Percentiles rank a stretch among this genome's conserved stretches.
phyloP scores from a whole-genome alignment of 345 rosid genomes.

The Aquilaria yunnanensis region DNA sequence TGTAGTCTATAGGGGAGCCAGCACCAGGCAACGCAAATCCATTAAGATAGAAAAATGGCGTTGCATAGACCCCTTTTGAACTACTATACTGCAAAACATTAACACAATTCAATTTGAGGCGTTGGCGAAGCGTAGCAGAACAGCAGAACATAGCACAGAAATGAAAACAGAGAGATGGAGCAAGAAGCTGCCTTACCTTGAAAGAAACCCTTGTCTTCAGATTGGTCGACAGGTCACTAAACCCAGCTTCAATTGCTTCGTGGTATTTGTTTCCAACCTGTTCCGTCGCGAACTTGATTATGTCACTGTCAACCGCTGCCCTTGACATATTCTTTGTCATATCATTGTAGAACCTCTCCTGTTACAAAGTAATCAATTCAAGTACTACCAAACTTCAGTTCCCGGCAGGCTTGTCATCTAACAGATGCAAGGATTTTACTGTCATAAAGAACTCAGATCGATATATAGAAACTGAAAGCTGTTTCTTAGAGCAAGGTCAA shows the following conservation, averaged over 20 bases:
- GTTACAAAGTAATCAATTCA: slow-evolving; percentile 12
- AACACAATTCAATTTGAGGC: too few species aligned
- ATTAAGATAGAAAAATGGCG: slow-evolving; percentile 66
- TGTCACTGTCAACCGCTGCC: slow-evolving; percentile 40
- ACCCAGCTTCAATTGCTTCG: slow-evolving; percentile 46
- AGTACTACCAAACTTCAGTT: too few species aligned
- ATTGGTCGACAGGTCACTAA: slow-evolving; percentile 46
- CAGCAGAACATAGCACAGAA: too few species aligned
- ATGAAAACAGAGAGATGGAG: too few species aligned
- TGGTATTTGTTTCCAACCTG: too few species aligned
- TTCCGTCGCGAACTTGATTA: slow-evolving; percentile 43
- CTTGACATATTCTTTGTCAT: slow-evolving; percentile 53
- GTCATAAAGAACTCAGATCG: too few species aligned
- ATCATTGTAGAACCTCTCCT: slow-evolving; percentile 63
- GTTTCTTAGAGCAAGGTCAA: too few species aligned
- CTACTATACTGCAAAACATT: slow-evolving; percentile 47
- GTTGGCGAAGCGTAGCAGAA: too few species aligned
- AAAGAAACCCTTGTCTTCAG: slow-evolving; percentile 69
- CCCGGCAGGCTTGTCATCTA: too few species aligned
- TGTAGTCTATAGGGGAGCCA: slow-evolving; percentile 40
- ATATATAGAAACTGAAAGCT: too few species aligned
- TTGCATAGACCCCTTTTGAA: slow-evolving; percentile 60
- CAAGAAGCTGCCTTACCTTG: slow-evolving; percentile 36
- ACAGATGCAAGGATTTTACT: slow-evolving; percentile 1
- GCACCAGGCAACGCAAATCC: slow-evolving; percentile 60